phyloP scores from a whole-genome alignment of 805 yeast species.

The Myxozyma melibiosi region DNA sequence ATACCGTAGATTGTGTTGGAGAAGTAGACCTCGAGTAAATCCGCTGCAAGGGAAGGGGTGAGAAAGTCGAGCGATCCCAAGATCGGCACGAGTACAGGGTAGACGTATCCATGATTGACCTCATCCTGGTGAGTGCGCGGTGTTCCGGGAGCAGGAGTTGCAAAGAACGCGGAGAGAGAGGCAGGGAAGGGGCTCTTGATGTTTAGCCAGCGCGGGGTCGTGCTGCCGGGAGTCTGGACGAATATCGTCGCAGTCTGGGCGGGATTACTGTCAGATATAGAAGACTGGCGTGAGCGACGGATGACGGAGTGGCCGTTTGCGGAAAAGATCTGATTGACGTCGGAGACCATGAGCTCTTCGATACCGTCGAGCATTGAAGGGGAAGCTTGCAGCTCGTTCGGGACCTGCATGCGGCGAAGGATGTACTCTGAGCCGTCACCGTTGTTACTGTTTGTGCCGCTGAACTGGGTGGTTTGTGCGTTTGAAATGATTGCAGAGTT shows the following conservation, averaged over 20 bases:
- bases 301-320: slow-evolving; percentile 7
- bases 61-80: slow-evolving; percentile 32
- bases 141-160: slow-evolving; percentile 20
- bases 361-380: slow-evolving; percentile 16
- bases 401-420: slow-evolving; percentile 7
- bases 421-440: slow-evolving; percentile 1
- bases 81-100: slow-evolving; percentile 37
- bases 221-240: slow-evolving; percentile 19
- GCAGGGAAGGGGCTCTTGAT: slow-evolving; percentile 25
- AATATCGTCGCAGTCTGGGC: slow-evolving; percentile 14
- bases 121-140: slow-evolving; percentile 12
- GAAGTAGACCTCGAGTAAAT: slow-evolving; percentile 39
- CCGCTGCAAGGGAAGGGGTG: slow-evolving; percentile 37
- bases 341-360: slow-evolving; percentile 24
- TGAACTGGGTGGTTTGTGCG: not conserved
- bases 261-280: not conserved
- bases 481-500: not conserved
- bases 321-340: slow-evolving; percentile 13
- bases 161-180: slow-evolving; percentile 22
- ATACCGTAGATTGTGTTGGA: slow-evolving; percentile 39
- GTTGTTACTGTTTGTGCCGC: not conserved
- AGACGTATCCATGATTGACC: slow-evolving; percentile 5
- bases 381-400: not conserved
- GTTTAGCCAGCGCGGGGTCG: slow-evolving; percentile 26
- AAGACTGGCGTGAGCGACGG: slow-evolving; percentile 9